Conservation (phyloP, 1,284 basidiomycete genomes). For the Ustilago bromivora region DNA sequence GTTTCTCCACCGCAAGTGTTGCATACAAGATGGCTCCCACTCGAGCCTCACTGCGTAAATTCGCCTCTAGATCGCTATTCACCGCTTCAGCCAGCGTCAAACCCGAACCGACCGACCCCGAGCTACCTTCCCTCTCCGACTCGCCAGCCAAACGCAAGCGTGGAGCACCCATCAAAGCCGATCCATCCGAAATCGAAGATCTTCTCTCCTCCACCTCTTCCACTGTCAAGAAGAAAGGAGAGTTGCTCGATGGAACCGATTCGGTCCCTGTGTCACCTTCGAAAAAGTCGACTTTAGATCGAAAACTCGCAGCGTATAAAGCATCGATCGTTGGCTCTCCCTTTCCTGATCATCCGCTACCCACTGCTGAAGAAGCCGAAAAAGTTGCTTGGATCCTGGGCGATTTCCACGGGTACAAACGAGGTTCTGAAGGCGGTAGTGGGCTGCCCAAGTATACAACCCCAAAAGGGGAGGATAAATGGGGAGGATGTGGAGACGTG, state of each 20-base stretch:
- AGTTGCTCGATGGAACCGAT: background rate
- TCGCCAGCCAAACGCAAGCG: slow-evolving; percentile 19
- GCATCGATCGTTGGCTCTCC: slow-evolving; percentile 45
- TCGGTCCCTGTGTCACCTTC: slow-evolving; percentile 1
- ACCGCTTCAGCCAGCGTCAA: slow-evolving; percentile 23
- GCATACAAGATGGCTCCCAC: slow-evolving; percentile 4
- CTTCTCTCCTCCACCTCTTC: slow-evolving; percentile 2
- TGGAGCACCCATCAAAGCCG: slow-evolving; percentile 12
- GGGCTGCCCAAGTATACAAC: slow-evolving; percentile 46
- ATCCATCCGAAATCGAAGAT: slow-evolving; percentile 16
- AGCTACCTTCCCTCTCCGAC: slow-evolving; percentile 7
- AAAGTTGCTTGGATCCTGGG: slow-evolving; percentile 59
- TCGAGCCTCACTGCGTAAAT: slow-evolving; percentile 17
- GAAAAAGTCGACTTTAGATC: slow-evolving; percentile 44
- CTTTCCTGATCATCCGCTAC: slow-evolving; percentile 54
- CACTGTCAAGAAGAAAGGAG: slow-evolving; percentile 12
- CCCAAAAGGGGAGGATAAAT: slow-evolving; percentile 39
- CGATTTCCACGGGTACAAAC: slow-evolving; percentile 59
- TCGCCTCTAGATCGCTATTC: background rate
- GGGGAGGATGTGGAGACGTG: slow-evolving; percentile 59
- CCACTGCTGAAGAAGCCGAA: slow-evolving; percentile 56
- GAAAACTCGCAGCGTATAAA: slow-evolving; percentile 53
- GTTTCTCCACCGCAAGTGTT: background rate
- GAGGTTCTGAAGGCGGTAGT: slow-evolving; percentile 37
- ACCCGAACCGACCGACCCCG: slow-evolving; percentile 8